Evolutionary conservation across 768 basidiomycete species (phyloP).

Genomic region (Naganishia randhawae): DNA sequence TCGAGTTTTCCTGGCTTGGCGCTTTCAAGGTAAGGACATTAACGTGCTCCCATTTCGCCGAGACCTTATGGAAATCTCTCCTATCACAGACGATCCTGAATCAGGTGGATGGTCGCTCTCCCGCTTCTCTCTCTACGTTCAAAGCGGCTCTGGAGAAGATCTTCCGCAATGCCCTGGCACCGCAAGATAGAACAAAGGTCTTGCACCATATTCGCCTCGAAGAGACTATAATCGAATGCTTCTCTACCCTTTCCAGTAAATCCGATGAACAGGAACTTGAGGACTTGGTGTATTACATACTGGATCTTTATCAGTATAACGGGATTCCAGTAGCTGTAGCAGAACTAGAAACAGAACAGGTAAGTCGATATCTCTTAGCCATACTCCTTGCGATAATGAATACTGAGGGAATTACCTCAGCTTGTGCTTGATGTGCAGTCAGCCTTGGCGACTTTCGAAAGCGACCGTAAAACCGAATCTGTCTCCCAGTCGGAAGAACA

Average conservation of each 20-base stretch:
- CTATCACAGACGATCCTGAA: conserved; percentile 44
- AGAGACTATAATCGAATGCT: conserved; percentile 74
- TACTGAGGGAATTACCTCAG: conserved; percentile 34
- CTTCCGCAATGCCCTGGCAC: conserved; percentile 62
- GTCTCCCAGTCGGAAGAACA: conserved; percentile 59
- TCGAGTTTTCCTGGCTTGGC: conserved; percentile 96
- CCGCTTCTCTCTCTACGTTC: conserved; percentile 58
- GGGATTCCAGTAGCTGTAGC: conserved; percentile 82
- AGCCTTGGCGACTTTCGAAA: conserved; percentile 68
- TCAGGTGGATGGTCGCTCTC: conserved; percentile 51
- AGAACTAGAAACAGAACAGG: conserved; percentile 85
- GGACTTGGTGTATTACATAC: conserved; percentile 85
- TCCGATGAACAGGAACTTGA: conserved; percentile 91
- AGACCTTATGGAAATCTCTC: neutral
- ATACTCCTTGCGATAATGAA: neutral
- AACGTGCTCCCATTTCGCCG: conserved; percentile 58
- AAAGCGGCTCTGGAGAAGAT: conserved; percentile 68
- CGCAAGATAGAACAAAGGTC: conserved; percentile 60
- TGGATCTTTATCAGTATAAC: conserved; percentile 91
- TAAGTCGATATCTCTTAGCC: conserved; percentile 48
- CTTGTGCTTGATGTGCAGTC: conserved; percentile 71
- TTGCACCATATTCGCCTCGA: conserved; percentile 57
- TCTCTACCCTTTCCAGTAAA: conserved; percentile 73
- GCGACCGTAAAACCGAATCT: conserved; percentile 46
- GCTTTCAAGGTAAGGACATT: conserved; percentile 81